A percentile compares a stretch with the other conserved stretches of the same genome.
Conservation (phyloP, 2,329 filamentous ascomycete genomes). For the Fusarium tupiense region DNA sequence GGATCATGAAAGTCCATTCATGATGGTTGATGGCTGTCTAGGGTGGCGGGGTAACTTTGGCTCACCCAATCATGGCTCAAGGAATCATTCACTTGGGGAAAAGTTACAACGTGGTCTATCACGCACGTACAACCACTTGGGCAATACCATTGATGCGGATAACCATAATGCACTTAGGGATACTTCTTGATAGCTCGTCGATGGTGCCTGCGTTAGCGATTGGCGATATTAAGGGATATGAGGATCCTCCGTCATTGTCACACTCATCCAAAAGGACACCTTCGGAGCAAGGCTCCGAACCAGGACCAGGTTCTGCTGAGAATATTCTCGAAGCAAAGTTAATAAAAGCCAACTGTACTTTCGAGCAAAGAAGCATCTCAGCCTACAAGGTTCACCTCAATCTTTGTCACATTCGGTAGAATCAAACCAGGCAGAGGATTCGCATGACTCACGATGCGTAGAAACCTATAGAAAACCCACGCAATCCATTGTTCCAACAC, state of each 20-base stretch:
- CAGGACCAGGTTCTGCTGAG: conserved; percentile 10
- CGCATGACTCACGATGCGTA: conserved; percentile 26
- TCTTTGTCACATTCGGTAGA: neutral
- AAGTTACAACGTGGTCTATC: conserved; percentile 9
- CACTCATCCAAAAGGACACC: conserved; percentile 25
- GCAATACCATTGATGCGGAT: neutral
- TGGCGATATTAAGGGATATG: conserved; percentile 33
- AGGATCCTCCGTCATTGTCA: conserved; percentile 20
- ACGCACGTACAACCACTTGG: neutral
- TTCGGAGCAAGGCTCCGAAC: conserved; percentile 32
- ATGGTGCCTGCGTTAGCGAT: neutral
- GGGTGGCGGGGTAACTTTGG: neutral
- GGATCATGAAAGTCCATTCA: neutral
- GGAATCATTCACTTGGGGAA: conserved; percentile 5
- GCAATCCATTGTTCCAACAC: conserved; percentile 7
- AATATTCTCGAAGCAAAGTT: conserved; percentile 44
- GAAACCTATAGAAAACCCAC: conserved; percentile 28
- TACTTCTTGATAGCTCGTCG: neutral
- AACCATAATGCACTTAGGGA: neutral
- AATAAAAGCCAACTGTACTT: conserved; percentile 32
- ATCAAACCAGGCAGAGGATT: neutral
- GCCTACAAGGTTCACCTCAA: neutral
- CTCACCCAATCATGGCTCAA: neutral
- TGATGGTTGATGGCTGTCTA: neutral
- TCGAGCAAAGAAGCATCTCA: neutral